Base-by-base conservation (phyloP, 2,329 filamentous ascomycete genomes). In the Elsinoe perseae region DNA sequence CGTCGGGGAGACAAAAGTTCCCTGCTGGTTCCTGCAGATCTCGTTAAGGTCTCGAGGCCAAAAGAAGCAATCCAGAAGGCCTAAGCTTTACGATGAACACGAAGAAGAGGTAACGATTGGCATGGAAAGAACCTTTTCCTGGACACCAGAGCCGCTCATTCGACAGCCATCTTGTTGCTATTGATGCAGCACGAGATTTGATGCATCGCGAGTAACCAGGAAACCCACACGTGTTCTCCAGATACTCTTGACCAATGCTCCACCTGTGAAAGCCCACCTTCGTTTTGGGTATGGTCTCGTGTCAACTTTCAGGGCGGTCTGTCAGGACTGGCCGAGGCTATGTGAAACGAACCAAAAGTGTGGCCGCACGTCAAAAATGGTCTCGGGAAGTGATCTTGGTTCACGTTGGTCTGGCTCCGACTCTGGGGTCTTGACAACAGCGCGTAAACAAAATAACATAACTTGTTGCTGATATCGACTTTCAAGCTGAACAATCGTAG, bases 1-100 rank as follows among this genome's bases (percentile, higher is more conserved):
- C 48, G 48, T 20, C 48, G 48, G 48, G 48, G 48, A 52, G 25
- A 43, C 20, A 44, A 38, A 52, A 28, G 48, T 52, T 50, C 28
- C 48, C 48, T 52, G 18, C 28, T 52, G 46, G 48, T 52, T 52
- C 48, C 48, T 52, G 48, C 48, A 52, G 48, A 52, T 52, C 48
- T 52, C 48, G 25, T 50, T 12, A 32, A 38, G 38, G 48, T n/a
- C 23, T 6, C n/a, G 28, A 18, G 16, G 48, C 30, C 48, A 34
- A 20, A 52, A 52, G 28, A 38, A 52, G 48, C 18, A 34, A 52
- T 36, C 28, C 28, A 36, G 32, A 52, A 38, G 48, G 48, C 48
- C 48, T 36, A 30, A 52, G 48, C 48, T 34, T 20, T 8, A 10
- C 9, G 30, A 38, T 21, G 28, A 25, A 52, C 16, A 52, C 20